Base-by-base conservation (phyloP, 1,139 yeast species). In the Candida sp. region DNA sequence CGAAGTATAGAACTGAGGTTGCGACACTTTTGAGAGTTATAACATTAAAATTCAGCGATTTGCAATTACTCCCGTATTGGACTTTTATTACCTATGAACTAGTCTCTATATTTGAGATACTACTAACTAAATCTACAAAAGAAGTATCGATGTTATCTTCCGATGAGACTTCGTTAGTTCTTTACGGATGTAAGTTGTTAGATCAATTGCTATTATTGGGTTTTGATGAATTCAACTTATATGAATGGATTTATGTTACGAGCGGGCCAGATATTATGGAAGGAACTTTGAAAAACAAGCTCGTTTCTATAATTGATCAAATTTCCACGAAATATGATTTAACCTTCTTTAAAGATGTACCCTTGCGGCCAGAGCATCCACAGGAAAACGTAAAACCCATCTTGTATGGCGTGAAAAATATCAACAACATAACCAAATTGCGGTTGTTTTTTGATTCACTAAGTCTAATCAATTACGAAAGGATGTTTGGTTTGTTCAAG, bases 161-260 rank as follows among this genome's bases (percentile, higher is more conserved):
- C 2, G 68, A 75, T 5, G 77, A 79, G 37, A 55, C 75, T n/a
- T 58, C 61, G 27, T 58, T 76, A 29, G 54, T 79, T 1, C 66
- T 85, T 33, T 77, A 78, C 44, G 86, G 84, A 0, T 84, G 90
- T 56, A 91, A 90, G 60, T 68, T 93, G 21, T 68, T 93, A 39
- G 99, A 93, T 59, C 75, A 86, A 36, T 60, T 90, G 22, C 61
- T 91, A 22, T 69, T 86, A 7, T 56, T 89, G 42, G 79, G 82
- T 35, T 75, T 75, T 42, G 97, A 90, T 56, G 96, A 89, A 43
- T 91, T 93, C 62, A 84, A 83, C 54, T 63, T 86, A 51, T 75
- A 79, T 52, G 93, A 88, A 55, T 93, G 98, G 98, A 68, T 91
- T 1, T 93, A 89, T 60, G 77, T 91, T 11, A 76, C 84, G 30